Conservation (phyloP, 306 rosid species). For the Crataegus laevigata region DNA sequence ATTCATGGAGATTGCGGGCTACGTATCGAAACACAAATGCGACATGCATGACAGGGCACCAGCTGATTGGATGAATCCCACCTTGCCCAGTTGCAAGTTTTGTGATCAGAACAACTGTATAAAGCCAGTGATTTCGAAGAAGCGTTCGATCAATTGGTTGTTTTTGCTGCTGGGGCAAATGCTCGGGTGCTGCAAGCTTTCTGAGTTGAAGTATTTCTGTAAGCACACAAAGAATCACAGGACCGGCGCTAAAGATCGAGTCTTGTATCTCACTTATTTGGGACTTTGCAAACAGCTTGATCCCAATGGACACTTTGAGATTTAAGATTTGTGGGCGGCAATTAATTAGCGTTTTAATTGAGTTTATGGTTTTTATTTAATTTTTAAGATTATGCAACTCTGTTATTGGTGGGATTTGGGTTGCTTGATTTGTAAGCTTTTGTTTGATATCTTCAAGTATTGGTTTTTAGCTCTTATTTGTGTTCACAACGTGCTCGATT, state of each 20-base stretch:
- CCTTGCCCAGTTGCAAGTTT: not conserved
- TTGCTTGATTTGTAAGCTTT: not conserved
- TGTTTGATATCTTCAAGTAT: not conserved
- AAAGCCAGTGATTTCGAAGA: constrained; percentile 4
- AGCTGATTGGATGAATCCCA: constrained; percentile 6
- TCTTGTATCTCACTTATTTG: constrained; percentile 13
- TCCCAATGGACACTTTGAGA: not conserved
- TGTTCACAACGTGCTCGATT: not conserved
- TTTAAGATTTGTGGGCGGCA: not conserved
- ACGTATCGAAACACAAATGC: not conserved
- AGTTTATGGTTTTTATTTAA: not conserved
- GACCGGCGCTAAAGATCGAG: constrained; percentile 25
- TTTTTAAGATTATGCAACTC: not conserved
- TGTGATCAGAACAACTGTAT: constrained; percentile 9
- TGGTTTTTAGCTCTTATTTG: not conserved
- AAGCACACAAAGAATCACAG: constrained; percentile 21
- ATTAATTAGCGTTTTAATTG: not conserved
- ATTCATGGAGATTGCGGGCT: not conserved
- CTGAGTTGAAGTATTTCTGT: constrained; percentile 14
- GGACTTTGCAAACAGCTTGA: constrained; percentile 17
- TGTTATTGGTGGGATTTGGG: not conserved
- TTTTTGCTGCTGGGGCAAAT: constrained; percentile 19
- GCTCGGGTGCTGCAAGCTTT: constrained; percentile 14
- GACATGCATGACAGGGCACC: constrained; percentile 20
- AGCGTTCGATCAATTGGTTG: constrained; percentile 19